Evolutionary conservation across 345 rosid genomes (phyloP).

Genomic region (Orychophragmus violaceus): DNA sequence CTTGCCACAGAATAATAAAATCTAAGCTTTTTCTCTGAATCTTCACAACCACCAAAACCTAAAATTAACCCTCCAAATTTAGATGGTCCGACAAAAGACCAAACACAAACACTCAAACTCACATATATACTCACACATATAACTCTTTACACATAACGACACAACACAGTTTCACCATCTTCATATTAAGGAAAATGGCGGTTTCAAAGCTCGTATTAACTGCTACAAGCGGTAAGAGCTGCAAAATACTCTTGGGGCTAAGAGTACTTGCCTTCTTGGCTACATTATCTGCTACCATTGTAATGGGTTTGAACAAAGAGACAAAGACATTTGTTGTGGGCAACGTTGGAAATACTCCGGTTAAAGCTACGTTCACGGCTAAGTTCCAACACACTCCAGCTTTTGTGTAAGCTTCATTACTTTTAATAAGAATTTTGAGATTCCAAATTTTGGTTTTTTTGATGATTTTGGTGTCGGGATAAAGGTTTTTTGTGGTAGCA

Average conservation of each 20-base stretch:
- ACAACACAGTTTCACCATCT: not conserved
- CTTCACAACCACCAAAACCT: slow-evolving; percentile 35
- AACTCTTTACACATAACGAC: slow-evolving; percentile 11
- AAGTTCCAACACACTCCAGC: slow-evolving; percentile 93
- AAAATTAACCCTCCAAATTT: slow-evolving; percentile 25
- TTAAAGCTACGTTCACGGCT: slow-evolving; percentile 64
- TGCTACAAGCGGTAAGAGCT: slow-evolving; percentile 10
- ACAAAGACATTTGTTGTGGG: slow-evolving; percentile 70
- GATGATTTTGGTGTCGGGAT: not conserved
- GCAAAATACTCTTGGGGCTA: slow-evolving; percentile 41
- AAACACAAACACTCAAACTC: slow-evolving; percentile 19
- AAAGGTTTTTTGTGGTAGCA: slow-evolving; percentile 76
- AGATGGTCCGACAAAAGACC: slow-evolving; percentile 33
- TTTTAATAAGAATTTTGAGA: not conserved
- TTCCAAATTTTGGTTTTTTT: not conserved
- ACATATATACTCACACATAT: slow-evolving; percentile 3
- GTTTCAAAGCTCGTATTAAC: slow-evolving; percentile 18
- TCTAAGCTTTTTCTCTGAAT: slow-evolving; percentile 16
- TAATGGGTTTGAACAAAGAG: slow-evolving; percentile 81
- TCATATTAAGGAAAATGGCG: slow-evolving; percentile 6
- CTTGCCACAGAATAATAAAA: slow-evolving; percentile 13
- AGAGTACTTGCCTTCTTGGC: slow-evolving; percentile 68
- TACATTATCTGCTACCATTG: slow-evolving; percentile 69
- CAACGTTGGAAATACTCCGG: slow-evolving; percentile 55
- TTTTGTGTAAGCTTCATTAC: slow-evolving; percentile 52